Conservation (phyloP, 2,329 filamentous ascomycete species). For the Penicillium digitatum region DNA sequence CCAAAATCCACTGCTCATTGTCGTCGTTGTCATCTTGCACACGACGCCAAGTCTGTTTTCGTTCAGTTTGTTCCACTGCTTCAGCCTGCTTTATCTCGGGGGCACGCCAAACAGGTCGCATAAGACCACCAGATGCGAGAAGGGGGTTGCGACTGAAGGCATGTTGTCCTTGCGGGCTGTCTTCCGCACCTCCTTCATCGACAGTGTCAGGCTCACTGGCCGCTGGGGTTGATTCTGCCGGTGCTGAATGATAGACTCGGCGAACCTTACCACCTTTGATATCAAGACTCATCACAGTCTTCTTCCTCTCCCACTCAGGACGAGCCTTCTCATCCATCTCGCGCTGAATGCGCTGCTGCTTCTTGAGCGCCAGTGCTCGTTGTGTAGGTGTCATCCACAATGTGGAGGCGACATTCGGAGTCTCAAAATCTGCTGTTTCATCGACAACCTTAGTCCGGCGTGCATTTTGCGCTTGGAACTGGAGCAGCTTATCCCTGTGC, state of each 20-base stretch:
- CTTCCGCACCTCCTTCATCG: constrained; percentile 11
- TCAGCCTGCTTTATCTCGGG: constrained; percentile 27
- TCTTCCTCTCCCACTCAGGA: constrained; percentile 85
- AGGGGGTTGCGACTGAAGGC: constrained; percentile 46
- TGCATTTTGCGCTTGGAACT: constrained; percentile 82
- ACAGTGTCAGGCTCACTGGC: constrained; percentile 15
- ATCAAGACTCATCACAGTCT: constrained; percentile 80
- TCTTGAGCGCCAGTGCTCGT: constrained; percentile 74
- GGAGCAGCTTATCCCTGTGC: constrained; percentile 75
- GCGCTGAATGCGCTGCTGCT: constrained; percentile 75
- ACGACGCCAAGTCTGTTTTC: constrained; percentile 44
- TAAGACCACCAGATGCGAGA: constrained; percentile 41
- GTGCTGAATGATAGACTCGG: constrained; percentile 43
- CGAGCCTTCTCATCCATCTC: constrained; percentile 82
- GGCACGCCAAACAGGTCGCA: constrained; percentile 46
- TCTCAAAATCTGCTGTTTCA: constrained; percentile 73
- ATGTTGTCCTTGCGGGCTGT: constrained; percentile 24
- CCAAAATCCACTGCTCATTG: constrained; percentile 48
- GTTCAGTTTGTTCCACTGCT: constrained; percentile 27
- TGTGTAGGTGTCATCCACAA: constrained; percentile 85
- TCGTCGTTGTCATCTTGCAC: constrained; percentile 48
- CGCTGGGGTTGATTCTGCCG: constrained; percentile 24
- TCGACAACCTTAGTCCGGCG: constrained; percentile 79
- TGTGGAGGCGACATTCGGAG: constrained; percentile 57
- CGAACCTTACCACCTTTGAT: constrained; percentile 73